phyloP scores from a whole-genome alignment of 2,329 filamentous ascomycete genomes.

The Knufia fluminis region DNA sequence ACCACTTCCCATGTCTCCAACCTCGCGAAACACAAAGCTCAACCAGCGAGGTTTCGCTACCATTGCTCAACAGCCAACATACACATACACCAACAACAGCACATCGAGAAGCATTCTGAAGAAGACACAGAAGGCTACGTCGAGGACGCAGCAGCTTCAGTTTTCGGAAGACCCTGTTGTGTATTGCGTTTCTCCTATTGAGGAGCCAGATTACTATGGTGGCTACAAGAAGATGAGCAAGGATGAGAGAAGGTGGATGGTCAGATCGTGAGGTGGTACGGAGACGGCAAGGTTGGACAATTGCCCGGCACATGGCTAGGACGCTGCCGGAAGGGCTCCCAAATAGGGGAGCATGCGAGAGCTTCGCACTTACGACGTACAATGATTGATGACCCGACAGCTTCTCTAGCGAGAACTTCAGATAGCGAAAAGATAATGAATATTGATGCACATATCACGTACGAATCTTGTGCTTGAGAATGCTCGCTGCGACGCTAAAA shows the following conservation, averaged over 20 bases:
- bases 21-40: constrained; percentile 29
- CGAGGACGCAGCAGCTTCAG: constrained; percentile 31
- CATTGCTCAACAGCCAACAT: constrained; percentile 29
- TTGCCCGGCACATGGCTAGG: not conserved
- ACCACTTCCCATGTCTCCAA: constrained; percentile 34
- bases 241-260: constrained; percentile 39
- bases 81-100: constrained; percentile 36
- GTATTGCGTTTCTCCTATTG: constrained; percentile 40
- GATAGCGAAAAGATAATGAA: not conserved
- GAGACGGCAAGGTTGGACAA: not conserved
- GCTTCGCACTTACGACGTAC: not conserved
- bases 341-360: not conserved
- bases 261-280: constrained; percentile 28
- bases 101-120: constrained; percentile 41
- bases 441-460: not conserved
- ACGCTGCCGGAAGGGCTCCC: not conserved
- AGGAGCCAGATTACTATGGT: constrained; percentile 41
- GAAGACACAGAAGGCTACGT: constrained; percentile 27
- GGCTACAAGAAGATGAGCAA: constrained; percentile 36
- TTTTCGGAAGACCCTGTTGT: constrained; percentile 37
- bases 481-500: not conserved
- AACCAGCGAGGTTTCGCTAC: constrained; percentile 33
- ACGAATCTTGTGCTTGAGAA: not conserved
- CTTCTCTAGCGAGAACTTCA: constrained; percentile 3
- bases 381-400: constrained; percentile 1